These are phyloP conservation scores for Pyrus pyrifolia DNA, from an alignment of 306 rosid genomes.

Conservation along the genomic window DNA sequence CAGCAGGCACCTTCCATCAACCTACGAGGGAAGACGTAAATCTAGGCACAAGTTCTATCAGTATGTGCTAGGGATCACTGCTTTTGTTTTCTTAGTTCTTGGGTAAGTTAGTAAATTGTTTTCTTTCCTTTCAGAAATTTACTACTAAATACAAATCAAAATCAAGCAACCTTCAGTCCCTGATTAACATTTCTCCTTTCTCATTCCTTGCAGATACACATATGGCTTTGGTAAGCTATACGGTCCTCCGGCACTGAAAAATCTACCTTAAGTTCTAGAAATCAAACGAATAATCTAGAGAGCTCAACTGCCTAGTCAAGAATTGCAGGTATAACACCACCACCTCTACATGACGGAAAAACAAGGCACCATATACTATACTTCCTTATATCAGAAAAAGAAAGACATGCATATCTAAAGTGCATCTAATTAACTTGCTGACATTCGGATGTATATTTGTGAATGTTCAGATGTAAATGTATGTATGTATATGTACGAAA, in stretches of 20 bases:
- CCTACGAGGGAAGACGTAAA: constrained; percentile 41
- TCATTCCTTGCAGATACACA: constrained; percentile 35
- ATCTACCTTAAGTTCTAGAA: neutral
- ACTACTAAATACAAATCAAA: neutral
- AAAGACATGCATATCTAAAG: neutral
- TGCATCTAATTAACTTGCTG: neutral
- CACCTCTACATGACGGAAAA: neutral
- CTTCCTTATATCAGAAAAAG: neutral
- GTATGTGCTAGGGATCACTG: constrained; percentile 33
- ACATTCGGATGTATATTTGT: neutral
- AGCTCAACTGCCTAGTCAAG: constrained; percentile 19
- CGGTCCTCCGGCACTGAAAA: neutral
- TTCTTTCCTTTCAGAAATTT: neutral
- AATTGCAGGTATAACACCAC: constrained; percentile 19
- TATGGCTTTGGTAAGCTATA: constrained; percentile 30
- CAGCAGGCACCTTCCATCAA: constrained; percentile 53
- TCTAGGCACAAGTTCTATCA: constrained; percentile 60
- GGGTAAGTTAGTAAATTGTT: constrained; percentile 41
- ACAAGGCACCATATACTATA: neutral
- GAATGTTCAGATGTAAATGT: neutral
- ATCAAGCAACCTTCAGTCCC: neutral
- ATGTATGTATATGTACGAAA: neutral
- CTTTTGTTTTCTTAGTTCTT: constrained; percentile 37
- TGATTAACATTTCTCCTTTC: neutral
- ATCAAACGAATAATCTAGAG: constrained; percentile 4